Base-by-base conservation (phyloP, 805 yeast species). In the Hanseniaspora osmophila region DNA sequence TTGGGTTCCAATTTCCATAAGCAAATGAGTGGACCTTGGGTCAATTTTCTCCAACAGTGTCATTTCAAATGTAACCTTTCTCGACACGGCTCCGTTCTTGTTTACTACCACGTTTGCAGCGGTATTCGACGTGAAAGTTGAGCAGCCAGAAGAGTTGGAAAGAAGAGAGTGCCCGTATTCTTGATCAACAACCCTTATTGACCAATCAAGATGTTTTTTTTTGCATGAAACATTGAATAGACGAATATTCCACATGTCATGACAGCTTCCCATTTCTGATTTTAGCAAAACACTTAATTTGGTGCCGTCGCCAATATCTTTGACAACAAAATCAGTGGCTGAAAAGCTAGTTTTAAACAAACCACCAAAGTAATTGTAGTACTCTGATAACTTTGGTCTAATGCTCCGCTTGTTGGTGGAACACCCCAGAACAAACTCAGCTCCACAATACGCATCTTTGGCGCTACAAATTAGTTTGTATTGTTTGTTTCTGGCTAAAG, bases 381-480 rank as follows among this genome's bases (percentile, higher is more conserved):
- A 18, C 12, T 19, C 15, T 11, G 27, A 6, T 12, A 38, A 19
- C 6, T 18, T 19, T 11, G 30, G 30, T 18, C 19, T 38, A 17
- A 6, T 18, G 10, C 6, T 18, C 5, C 10, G 30, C 6, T 22
- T 13, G 6, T 12, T 11, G 2, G 10, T 7, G 13, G 30, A 18
- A 35, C 38, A 35, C 3, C 18, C 18, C 5, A 35, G 6, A n/a
- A 4, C 4, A 35, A 35, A 35, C 18, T 6, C 18, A 9, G 38
- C 6, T 10, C 38, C 18, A 5, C 10, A 15, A n/a, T n/a, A 6
- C 9, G 18, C 16, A 19, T 38, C 30, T 4, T 10, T 12, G 13
- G 41, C 17, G 30, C 41, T 38, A 41, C 58, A 53, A 2, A 59
- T 40, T 1, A 60, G 30, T 13, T 47, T 47, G 47, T 60, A 60